Evolutionary conservation across 164 flowering plant genomes (phyloP).

Genomic region (Santalum album): DNA sequence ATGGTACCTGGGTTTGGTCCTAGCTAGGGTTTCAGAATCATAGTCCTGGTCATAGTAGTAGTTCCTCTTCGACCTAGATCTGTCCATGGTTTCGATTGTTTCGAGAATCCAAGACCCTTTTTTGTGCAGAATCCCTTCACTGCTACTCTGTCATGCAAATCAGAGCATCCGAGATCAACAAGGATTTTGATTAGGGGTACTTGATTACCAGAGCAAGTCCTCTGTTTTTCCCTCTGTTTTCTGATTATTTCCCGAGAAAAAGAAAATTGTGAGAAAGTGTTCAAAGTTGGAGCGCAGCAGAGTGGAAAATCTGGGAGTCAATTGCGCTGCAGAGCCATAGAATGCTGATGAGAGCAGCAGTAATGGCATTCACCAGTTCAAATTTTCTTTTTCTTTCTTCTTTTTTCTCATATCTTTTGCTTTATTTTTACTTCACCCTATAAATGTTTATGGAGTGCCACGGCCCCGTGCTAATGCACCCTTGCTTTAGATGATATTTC

Average conservation of each 20-base stretch:
- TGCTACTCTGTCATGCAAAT: background rate
- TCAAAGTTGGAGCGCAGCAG: background rate
- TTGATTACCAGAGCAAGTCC: background rate
- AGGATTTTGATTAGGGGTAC: background rate
- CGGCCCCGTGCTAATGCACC: too few species aligned
- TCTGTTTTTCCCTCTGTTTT: background rate
- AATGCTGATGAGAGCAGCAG: too few species aligned
- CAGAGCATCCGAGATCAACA: background rate
- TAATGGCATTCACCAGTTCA: too few species aligned
- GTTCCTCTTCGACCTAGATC: constrained; percentile 89
- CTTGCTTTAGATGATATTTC: too few species aligned
- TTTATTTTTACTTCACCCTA: too few species aligned
- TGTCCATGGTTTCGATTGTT: constrained; percentile 37
- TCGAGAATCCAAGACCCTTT: background rate
- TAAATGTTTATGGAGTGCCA: too few species aligned
- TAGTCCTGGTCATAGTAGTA: constrained; percentile 77
- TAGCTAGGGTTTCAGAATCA: constrained; percentile 37
- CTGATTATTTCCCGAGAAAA: background rate
- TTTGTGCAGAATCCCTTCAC: too few species aligned
- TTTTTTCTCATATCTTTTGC: too few species aligned
- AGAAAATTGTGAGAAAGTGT: background rate
- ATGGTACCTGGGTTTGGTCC: constrained; percentile 46
- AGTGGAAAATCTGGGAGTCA: background rate
- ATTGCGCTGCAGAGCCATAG: too few species aligned
- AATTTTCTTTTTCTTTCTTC: too few species aligned